phyloP scores from a whole-genome alignment of 768 basidiomycete species.

The Mycena indigotica region DNA sequence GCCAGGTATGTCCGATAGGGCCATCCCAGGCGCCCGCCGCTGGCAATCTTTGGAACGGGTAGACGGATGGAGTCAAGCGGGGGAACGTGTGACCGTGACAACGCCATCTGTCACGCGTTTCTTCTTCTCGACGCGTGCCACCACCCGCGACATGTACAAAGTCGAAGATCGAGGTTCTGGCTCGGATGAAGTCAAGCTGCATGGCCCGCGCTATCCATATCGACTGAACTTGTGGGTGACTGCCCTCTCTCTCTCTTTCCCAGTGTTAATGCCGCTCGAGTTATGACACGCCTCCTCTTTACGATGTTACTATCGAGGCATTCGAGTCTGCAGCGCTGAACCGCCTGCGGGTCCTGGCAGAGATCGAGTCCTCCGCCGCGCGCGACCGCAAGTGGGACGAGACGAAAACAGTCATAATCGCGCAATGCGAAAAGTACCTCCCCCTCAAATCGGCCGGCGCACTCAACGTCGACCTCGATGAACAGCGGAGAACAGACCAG shows the following conservation, averaged over 20 bases:
- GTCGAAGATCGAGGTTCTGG: slow-evolving; percentile 33
- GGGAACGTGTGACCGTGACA: not conserved
- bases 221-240: slow-evolving; percentile 76
- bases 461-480: slow-evolving; percentile 47
- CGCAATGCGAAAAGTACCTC: slow-evolving; percentile 75
- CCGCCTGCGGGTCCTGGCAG: slow-evolving; percentile 82
- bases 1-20: too few relatives aligned
- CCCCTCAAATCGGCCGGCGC: slow-evolving; percentile 65
- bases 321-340: slow-evolving; percentile 92
- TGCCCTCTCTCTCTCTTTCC: slow-evolving; percentile 4
- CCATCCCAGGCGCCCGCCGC: too few relatives aligned
- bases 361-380: slow-evolving; percentile 87
- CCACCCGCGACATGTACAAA: slow-evolving; percentile 1
- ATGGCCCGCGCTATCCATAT: slow-evolving; percentile 54
- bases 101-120: too few relatives aligned
- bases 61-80: too few relatives aligned
- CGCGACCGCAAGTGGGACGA: slow-evolving; percentile 85
- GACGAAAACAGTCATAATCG: slow-evolving; percentile 59
- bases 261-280: slow-evolving; percentile 40
- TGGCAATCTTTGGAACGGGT: too few relatives aligned
- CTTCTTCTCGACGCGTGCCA: not conserved
- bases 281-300: slow-evolving; percentile 82
- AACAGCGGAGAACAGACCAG: slow-evolving; percentile 79
- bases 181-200: not conserved
- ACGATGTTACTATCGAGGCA: slow-evolving; percentile 92